Conservation (phyloP, 2,329 filamentous ascomycete genomes). For the Colletotrichum acutatum region DNA sequence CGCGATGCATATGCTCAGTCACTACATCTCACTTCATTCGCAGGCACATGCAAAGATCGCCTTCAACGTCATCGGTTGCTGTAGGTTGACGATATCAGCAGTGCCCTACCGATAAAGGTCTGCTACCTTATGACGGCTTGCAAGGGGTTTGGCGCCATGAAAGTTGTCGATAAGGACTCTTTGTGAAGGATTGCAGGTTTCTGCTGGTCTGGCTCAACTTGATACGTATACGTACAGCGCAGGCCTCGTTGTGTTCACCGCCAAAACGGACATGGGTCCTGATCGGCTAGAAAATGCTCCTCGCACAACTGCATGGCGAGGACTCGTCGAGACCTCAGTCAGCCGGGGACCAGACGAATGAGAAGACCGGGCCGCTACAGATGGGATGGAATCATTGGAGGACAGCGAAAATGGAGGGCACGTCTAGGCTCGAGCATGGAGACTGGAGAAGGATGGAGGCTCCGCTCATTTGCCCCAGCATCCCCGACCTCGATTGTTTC, state of each 20-base stretch:
- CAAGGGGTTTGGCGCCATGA: neutral
- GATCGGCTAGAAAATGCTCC: neutral
- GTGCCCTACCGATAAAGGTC: neutral
- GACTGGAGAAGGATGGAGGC: constrained; percentile 2
- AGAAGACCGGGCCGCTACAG: constrained; percentile 1
- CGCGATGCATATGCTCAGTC: neutral
- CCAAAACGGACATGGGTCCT: constrained; percentile 17
- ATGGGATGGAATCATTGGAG: constrained; percentile 10
- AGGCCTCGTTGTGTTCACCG: constrained; percentile 18
- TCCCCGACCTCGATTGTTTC: constrained; percentile 26
- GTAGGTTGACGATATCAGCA: neutral
- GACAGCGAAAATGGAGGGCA: neutral
- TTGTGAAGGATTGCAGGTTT: neutral
- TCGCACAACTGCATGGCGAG: constrained; percentile 4
- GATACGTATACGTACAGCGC: neutral
- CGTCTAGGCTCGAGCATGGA: too few species aligned
- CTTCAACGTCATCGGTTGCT: constrained; percentile 18
- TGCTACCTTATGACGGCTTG: neutral
- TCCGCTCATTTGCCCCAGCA: neutral
- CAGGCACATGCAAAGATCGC: neutral
- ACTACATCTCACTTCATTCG: neutral
- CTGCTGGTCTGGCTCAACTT: neutral
- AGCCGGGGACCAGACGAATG: constrained; percentile 5
- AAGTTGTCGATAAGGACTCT: neutral
- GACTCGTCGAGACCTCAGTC: neutral